These are phyloP conservation scores for Suhomyces prunicola DNA, from an alignment of 805 yeast species.

Conservation along the genomic window DNA sequence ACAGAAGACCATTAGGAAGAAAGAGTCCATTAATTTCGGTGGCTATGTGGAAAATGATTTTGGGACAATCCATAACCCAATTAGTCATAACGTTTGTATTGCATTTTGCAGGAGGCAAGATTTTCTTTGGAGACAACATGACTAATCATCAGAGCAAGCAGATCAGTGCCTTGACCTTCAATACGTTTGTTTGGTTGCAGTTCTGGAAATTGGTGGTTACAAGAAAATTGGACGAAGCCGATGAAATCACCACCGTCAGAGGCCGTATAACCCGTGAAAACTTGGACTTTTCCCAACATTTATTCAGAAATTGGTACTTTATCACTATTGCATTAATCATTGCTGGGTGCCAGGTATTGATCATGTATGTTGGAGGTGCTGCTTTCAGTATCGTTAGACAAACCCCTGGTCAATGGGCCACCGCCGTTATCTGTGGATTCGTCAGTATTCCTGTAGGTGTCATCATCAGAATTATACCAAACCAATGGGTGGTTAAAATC, in stretches of 20 bases:
- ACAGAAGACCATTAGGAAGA: constrained; percentile 83
- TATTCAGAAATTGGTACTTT: constrained; percentile 82
- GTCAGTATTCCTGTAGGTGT: constrained; percentile 78
- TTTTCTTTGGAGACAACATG: constrained; percentile 49
- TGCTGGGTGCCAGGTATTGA: constrained; percentile 79
- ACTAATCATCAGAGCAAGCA: constrained; percentile 50
- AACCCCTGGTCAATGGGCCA: constrained; percentile 86
- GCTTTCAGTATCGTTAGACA: constrained; percentile 83
- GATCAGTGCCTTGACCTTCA: constrained; percentile 83
- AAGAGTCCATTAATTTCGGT: constrained; percentile 73
- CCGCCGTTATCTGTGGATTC: constrained; percentile 78
- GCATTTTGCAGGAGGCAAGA: constrained; percentile 69
- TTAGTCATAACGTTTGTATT: constrained; percentile 72
- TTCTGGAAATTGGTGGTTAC: constrained; percentile 90
- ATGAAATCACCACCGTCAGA: constrained; percentile 54
- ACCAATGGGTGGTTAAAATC: constrained; percentile 59
- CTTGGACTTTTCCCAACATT: constrained; percentile 78
- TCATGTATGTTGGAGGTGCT: constrained; percentile 96
- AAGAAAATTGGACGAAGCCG: constrained; percentile 86
- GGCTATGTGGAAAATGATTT: constrained; percentile 98
- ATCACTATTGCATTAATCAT: constrained; percentile 67
- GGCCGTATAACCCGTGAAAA: constrained; percentile 61
- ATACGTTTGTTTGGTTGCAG: constrained; percentile 97
- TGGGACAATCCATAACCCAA: constrained; percentile 82
- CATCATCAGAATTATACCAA: constrained; percentile 78